Conservation (phyloP, 139 green algal genomes). For the Yamagishiella unicocca region DNA sequence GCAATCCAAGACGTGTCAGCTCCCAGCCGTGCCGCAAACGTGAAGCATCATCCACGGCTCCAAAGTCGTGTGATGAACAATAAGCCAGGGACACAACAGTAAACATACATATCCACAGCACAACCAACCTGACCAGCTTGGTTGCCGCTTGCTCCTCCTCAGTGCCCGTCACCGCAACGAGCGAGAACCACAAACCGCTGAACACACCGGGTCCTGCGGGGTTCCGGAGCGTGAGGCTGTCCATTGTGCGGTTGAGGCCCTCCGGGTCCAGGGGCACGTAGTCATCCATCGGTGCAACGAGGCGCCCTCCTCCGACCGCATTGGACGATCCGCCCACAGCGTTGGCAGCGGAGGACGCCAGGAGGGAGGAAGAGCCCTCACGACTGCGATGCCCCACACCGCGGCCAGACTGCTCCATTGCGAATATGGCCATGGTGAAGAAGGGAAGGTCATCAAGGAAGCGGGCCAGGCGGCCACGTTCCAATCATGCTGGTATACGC, state of each 20-base stretch:
- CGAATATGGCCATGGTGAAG: no score
- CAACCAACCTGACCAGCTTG: constrained; percentile 21
- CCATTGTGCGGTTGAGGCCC: neutral
- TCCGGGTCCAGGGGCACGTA: constrained; percentile 21
- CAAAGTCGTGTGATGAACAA: no score
- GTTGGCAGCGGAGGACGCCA: neutral
- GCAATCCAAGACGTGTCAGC: no score
- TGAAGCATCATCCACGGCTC: no score
- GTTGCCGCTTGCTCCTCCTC: constrained; percentile 1
- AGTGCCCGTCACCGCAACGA: constrained; percentile 8
- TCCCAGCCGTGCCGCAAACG: no score
- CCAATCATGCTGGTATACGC: no score
- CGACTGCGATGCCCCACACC: neutral
- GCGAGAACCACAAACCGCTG: constrained; percentile 38
- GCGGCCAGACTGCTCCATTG: constrained; percentile 2
- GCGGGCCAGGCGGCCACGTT: no score
- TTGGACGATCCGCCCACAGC: no score
- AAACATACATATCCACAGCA: no score
- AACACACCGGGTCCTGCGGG: neutral
- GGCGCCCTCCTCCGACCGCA: neutral
- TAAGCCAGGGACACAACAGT: no score
- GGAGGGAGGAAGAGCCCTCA: neutral
- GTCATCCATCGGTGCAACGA: constrained; percentile 5
- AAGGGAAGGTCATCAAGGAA: no score
- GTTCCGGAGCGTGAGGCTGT: neutral